Evolutionary conservation across 2,329 filamentous ascomycete genomes (phyloP), one percentile per base, ranked within the genome.

Genomic region (Alternaria sp.): DNA sequence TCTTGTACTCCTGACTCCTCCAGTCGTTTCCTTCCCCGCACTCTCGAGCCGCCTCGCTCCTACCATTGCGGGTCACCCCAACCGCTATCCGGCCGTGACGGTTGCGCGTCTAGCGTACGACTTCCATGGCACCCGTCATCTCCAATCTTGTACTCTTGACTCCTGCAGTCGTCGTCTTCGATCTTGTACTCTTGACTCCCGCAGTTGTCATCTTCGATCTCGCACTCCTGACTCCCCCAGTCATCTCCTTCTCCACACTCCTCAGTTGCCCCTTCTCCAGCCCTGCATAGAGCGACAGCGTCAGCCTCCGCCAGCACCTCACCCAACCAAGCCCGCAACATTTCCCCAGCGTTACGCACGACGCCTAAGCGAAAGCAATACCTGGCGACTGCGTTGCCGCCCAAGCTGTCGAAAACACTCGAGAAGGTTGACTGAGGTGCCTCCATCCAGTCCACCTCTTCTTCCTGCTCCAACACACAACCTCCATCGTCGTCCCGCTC

Each of bases 261-360:
- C 8, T 1, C 32, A 40, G 4, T 1, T 0, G 0, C 15, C 4
- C 0, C 32, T 40, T n/a, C 15, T 5, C 1, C 4, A 5, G 15
- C 32, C 8, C 15, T n/a, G 4, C 8, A 0, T 3, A 2, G 8
- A 40, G 32, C 32, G 6, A 3, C 15, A n/a, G 36, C 1, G n/a
- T 40, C n/a, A 17, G 36, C 36, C 0, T 40, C n/a, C 1, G 5
- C 15, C 0, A 40, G 1, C 0, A 17, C 0, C 0, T 40, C 36
- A 1, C 15, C 36, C 1, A 40, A 10, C 36, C 36, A 40, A 10
- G 0, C 32, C 4, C 3, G 1, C 8, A 40, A 3, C 8, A 0
- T 17, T 15, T 0, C 6, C 3, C 36, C 36, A 40, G 36, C 36
- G 2, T 4, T 40, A 17, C 36, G n/a, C 36, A 40, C 32, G 36